Conservation (phyloP, 352 stramenopile species). For the Pythium oligandrum region DNA sequence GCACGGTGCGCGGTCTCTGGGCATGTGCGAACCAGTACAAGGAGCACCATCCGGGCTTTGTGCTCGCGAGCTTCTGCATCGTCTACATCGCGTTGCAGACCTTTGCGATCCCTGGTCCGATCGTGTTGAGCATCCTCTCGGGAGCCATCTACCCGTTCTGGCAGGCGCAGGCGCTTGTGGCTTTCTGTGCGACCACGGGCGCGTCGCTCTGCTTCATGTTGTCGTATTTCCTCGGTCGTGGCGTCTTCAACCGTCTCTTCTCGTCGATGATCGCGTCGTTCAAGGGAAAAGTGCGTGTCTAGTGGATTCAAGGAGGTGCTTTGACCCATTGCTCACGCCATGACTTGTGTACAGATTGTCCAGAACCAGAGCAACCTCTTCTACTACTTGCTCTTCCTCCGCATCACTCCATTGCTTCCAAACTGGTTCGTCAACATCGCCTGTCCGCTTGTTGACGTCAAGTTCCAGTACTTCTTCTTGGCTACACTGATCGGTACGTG, state of each 20-base stretch:
- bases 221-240: slow-evolving; percentile 79
- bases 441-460: slow-evolving; percentile 76
- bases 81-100: slow-evolving; percentile 86
- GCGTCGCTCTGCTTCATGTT: slow-evolving; percentile 82
- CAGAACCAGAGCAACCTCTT: slow-evolving; percentile 84
- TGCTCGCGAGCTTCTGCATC: slow-evolving; percentile 76
- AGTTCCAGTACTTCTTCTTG: slow-evolving; percentile 83
- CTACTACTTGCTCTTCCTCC: slow-evolving; percentile 88
- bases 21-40: slow-evolving; percentile 76
- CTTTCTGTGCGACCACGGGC: slow-evolving; percentile 78
- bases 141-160: slow-evolving; percentile 85
- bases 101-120: slow-evolving; percentile 84
- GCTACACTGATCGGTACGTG: slow-evolving; percentile 65
- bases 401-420: slow-evolving; percentile 80
- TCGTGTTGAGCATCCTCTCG: slow-evolving; percentile 83
- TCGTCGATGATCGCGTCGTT: slow-evolving; percentile 72
- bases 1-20: slow-evolving; percentile 74
- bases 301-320: background rate
- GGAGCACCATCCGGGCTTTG: slow-evolving; percentile 61
- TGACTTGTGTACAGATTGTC: slow-evolving; percentile 39
- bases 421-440: slow-evolving; percentile 91
- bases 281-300: slow-evolving; percentile 55
- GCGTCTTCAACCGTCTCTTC: slow-evolving; percentile 64
- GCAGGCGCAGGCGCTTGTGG: slow-evolving; percentile 73
- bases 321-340: background rate